Conservation (phyloP, 805 yeast species). For the Zygosaccharomyces gambellarensis region DNA sequence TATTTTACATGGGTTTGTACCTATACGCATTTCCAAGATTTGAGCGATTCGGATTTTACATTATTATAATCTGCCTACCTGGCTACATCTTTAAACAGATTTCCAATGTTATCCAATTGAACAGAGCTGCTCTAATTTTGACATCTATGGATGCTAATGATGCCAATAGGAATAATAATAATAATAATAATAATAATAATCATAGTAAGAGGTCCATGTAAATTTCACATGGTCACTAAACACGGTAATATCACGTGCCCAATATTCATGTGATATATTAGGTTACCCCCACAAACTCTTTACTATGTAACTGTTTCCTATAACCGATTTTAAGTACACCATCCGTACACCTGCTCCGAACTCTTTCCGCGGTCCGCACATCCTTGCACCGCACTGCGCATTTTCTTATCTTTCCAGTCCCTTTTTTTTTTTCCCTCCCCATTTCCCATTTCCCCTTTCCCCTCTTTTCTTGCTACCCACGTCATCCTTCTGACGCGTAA, state of each 20-base stretch:
- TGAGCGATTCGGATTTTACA: constrained; percentile 52
- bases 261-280: neutral
- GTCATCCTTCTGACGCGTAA: no score
- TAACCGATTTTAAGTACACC: no score
- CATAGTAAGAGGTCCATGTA: constrained; percentile 11
- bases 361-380: no score
- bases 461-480: neutral
- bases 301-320: no score
- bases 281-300: neutral
- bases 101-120: constrained; percentile 83
- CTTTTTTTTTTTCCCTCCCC: no score
- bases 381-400: neutral
- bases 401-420: neutral
- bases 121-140: constrained; percentile 74
- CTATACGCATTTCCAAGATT: constrained; percentile 53
- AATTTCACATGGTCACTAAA: neutral
- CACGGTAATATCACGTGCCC: neutral
- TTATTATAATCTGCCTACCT: constrained; percentile 65
- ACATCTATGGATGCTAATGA: constrained; percentile 63
- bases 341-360: no score
- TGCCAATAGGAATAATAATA: constrained; percentile 15
- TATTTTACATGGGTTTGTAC: constrained; percentile 86
- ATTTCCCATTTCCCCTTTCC: no score
- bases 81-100: constrained; percentile 87
- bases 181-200: no score